A percentile compares a stretch with the other conserved stretches of the same genome.
These are phyloP conservation scores for Scheffersomyces cryptocercus DNA, from an alignment of 1,139 yeast genomes.

Conservation along the genomic window DNA sequence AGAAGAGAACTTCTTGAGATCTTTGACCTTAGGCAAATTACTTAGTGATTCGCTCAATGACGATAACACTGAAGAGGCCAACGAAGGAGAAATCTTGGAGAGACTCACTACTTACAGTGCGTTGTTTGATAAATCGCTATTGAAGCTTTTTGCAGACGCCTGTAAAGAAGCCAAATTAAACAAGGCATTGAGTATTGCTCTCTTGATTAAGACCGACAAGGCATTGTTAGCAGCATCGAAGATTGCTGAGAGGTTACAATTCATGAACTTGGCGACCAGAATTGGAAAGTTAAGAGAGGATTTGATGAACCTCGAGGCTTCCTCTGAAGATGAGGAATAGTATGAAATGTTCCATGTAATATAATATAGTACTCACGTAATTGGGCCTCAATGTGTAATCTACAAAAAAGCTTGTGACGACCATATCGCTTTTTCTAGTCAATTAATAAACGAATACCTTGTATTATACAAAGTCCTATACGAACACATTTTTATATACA, in stretches of 20 bases:
- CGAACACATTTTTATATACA: neutral
- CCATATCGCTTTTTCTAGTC: no score
- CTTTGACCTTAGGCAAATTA: conserved; percentile 51
- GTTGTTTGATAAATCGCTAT: conserved; percentile 68
- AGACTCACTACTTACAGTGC: conserved; percentile 52
- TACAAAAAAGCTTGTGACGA: no score
- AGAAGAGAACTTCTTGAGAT: conserved; percentile 46
- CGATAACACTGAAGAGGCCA: conserved; percentile 28
- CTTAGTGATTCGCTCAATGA: conserved; percentile 44
- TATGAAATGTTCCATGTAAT: no score
- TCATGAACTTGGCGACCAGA: conserved; percentile 62
- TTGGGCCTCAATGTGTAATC: no score
- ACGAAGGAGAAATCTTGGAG: conserved; percentile 44
- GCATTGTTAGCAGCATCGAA: conserved; percentile 83
- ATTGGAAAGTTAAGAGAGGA: conserved; percentile 66
- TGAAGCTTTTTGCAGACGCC: conserved; percentile 74
- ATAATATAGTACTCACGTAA: no score
- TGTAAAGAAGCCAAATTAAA: conserved; percentile 67
- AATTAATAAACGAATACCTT: no score
- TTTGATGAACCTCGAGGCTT: conserved; percentile 30
- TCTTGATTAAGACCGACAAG: conserved; percentile 69
- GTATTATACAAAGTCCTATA: neutral
- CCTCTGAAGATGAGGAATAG: conserved; percentile 9
- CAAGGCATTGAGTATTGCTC: conserved; percentile 71
- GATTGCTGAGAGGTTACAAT: conserved; percentile 79